Evolutionary conservation across 805 yeast species (phyloP).

Genomic region (Candida namnaoensis): DNA sequence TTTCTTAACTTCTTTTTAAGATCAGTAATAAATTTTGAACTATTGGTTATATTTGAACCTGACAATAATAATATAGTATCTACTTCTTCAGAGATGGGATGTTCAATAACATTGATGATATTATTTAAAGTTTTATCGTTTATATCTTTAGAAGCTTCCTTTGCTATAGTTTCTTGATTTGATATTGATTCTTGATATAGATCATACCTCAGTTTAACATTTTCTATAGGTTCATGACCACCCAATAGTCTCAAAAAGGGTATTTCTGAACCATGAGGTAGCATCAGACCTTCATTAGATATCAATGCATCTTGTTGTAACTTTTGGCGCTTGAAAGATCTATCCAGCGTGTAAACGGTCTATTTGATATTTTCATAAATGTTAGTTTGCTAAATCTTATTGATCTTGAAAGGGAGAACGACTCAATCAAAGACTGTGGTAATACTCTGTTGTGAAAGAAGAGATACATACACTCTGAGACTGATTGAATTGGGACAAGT

Average conservation of each 20-base stretch:
- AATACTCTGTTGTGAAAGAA: too few relatives aligned
- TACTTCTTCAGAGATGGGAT: slow-evolving; percentile 1
- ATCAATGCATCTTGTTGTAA: slow-evolving; percentile 1
- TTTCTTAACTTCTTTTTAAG: slow-evolving; percentile 5
- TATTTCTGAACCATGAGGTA: neutral
- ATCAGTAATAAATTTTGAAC: slow-evolving; percentile 7
- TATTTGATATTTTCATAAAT: neutral
- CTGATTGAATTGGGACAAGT: slow-evolving; percentile 4
- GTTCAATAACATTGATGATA: slow-evolving; percentile 3
- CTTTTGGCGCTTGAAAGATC: slow-evolving; percentile 3
- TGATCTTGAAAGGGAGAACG: too few relatives aligned
- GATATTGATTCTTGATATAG: slow-evolving; percentile 5
- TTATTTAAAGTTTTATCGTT: slow-evolving; percentile 7
- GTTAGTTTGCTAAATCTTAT: too few relatives aligned
- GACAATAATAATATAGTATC: slow-evolving; percentile 14
- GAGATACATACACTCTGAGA: slow-evolving; percentile 8
- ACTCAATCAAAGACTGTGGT: too few relatives aligned
- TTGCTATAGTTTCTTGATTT: slow-evolving; percentile 7
- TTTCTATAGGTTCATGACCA: slow-evolving; percentile 10
- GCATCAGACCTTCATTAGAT: slow-evolving; percentile 9
- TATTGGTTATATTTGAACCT: slow-evolving; percentile 13
- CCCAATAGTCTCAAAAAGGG: slow-evolving; percentile 10
- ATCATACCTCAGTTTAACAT: slow-evolving; percentile 7
- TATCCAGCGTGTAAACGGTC: slow-evolving; percentile 13
- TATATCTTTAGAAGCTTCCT: slow-evolving; percentile 9